Conservation (phyloP, 768 basidiomycete genomes). For the Chalciporus chontae region DNA sequence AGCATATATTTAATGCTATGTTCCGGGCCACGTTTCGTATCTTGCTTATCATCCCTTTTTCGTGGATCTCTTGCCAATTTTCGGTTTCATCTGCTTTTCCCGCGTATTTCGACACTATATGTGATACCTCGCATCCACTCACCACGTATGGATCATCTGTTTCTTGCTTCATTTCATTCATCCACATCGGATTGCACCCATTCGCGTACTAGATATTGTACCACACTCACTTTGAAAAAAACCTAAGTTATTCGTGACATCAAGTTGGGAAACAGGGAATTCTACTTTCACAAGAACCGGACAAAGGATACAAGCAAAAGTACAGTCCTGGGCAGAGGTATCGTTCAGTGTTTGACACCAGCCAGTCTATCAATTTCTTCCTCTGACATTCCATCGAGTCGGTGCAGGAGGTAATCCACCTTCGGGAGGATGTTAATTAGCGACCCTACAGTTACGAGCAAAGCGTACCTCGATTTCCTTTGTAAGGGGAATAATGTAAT, state of each 20-base stretch:
- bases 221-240: slow-evolving; percentile 16
- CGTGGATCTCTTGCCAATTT: slow-evolving; percentile 8
- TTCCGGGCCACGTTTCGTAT: slow-evolving; percentile 14
- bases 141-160: slow-evolving; percentile 14
- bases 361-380: slow-evolving; percentile 71
- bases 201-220: slow-evolving; percentile 19
- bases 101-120: slow-evolving; percentile 9
- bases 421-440: slow-evolving; percentile 29
- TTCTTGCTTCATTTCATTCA: slow-evolving; percentile 23
- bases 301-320: slow-evolving; percentile 4
- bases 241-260: slow-evolving; percentile 15
- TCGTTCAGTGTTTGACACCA: slow-evolving; percentile 9
- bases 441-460: not conserved
- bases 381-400: slow-evolving; percentile 81
- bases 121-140: slow-evolving; percentile 18
- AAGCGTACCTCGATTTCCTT: slow-evolving; percentile 92
- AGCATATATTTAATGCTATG: slow-evolving; percentile 24
- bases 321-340: not conserved
- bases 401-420: slow-evolving; percentile 93
- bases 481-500: slow-evolving; percentile 94
- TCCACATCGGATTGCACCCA: slow-evolving; percentile 17
- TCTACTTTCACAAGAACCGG: slow-evolving; percentile 6
- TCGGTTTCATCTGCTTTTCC: not conserved
- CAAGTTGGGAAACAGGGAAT: not conserved
- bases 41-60: slow-evolving; percentile 22